A percentile compares a stretch with the other conserved stretches of the same genome.
phyloP scores from a whole-genome alignment of 495 filamentous ascomycete genomes.

The Lasiosphaeriaceae sp. region DNA sequence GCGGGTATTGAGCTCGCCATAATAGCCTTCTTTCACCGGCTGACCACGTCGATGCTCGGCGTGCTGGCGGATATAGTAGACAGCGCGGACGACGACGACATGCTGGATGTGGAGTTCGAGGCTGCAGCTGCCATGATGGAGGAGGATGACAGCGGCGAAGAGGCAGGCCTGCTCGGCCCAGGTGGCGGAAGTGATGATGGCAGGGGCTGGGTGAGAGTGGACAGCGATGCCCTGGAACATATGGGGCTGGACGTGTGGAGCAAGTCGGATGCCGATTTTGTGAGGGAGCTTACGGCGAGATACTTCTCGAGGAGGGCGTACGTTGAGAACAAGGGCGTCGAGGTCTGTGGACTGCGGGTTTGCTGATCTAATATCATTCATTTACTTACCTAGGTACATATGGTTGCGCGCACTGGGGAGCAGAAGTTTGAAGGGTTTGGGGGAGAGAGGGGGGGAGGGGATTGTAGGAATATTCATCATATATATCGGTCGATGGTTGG shows the following conservation, averaged over 20 bases:
- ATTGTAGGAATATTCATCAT: too few relatives aligned
- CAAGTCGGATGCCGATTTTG: constrained; percentile 67
- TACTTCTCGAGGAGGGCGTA: constrained; percentile 70
- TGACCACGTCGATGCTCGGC: constrained; percentile 68
- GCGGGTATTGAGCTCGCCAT: constrained; percentile 63
- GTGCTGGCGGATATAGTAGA: constrained; percentile 68
- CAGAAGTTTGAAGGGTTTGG: too few relatives aligned
- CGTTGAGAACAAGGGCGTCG: constrained; percentile 67
- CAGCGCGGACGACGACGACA: constrained; percentile 48
- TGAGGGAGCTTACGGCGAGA: constrained; percentile 58
- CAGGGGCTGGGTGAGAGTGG: constrained; percentile 51
- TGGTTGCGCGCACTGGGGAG: too few relatives aligned
- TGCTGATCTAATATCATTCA: constrained; percentile 39
- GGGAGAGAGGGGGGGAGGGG: too few relatives aligned
- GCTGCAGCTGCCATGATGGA: constrained; percentile 9
- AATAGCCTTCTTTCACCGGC: constrained; percentile 86
- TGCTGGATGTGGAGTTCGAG: constrained; percentile 38
- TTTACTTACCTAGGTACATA: too few relatives aligned
- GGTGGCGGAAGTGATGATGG: constrained; percentile 31
- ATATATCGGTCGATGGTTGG: too few relatives aligned
- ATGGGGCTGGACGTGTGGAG: constrained; percentile 92
- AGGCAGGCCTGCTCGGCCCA: constrained; percentile 20
- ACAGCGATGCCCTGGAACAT: constrained; percentile 64
- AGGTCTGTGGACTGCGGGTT: constrained; percentile 78
- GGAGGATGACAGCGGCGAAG: constrained; percentile 15